Conservation (phyloP, 2,329 filamentous ascomycete species). For the Fusarium marasasianum region DNA sequence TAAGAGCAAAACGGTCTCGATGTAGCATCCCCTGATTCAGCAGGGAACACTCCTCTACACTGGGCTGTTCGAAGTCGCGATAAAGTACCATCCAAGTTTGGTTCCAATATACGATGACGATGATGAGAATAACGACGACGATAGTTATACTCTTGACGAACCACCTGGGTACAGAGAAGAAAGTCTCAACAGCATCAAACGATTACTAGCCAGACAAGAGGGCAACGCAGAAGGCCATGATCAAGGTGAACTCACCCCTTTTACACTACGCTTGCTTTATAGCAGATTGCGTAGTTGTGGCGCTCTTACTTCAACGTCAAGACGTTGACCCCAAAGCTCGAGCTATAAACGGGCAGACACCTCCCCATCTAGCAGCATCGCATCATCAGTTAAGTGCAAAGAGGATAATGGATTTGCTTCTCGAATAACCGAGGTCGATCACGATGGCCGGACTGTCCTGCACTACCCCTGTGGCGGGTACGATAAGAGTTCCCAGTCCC, state of each 20-base stretch:
- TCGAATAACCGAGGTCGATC: not conserved
- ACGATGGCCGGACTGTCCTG: not conserved
- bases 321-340: not conserved
- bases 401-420: not conserved
- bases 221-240: not conserved
- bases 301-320: not conserved
- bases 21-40: not conserved
- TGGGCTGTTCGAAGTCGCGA: not conserved
- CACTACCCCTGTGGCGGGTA: not conserved
- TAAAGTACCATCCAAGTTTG: not conserved
- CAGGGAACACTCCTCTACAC: not conserved
- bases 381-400: not conserved
- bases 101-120: not conserved
- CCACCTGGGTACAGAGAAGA: not conserved
- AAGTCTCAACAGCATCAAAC: conserved; percentile 2
- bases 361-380: conserved; percentile 8
- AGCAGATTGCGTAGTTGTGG: not conserved
- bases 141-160: not conserved
- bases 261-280: not conserved
- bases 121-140: not conserved
- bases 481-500: not conserved
- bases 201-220: not conserved
- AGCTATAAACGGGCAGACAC: not conserved
- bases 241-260: not conserved
- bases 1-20: not conserved